Percentiles rank a stretch among this genome's conserved stretches.
Conservation (phyloP, 352 stramenopile species). For the Phytophthora idaei region DNA sequence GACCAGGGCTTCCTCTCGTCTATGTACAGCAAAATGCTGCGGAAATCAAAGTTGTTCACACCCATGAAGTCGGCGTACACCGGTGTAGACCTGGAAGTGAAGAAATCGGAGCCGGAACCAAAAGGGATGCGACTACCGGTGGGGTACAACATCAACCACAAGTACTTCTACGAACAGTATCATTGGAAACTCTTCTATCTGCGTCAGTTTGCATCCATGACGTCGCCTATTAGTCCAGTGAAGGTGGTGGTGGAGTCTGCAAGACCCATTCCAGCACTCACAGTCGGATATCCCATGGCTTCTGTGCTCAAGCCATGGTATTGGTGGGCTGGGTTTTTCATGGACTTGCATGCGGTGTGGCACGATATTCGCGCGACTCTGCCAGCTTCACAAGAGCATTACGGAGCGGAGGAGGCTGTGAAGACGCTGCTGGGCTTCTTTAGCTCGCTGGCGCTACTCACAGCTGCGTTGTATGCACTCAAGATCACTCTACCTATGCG, state of each 20-base stretch:
- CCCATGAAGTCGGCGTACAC: conserved; percentile 40
- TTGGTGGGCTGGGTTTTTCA: conserved; percentile 84
- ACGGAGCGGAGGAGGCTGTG: conserved; percentile 67
- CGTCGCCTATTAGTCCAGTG: conserved; percentile 82
- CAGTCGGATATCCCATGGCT: conserved; percentile 87
- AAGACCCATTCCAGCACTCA: conserved; percentile 75
- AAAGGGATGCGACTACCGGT: conserved; percentile 84
- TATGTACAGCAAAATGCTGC: conserved; percentile 86
- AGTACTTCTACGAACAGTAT: conserved; percentile 91
- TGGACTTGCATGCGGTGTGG: conserved; percentile 85
- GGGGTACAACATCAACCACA: conserved; percentile 93
- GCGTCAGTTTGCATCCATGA: conserved; percentile 87
- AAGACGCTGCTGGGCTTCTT: conserved; percentile 73
- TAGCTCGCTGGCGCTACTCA: conserved; percentile 61
- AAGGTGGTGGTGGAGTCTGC: conserved; percentile 88
- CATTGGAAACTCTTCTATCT: conserved; percentile 90
- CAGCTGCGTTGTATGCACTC: conserved; percentile 59
- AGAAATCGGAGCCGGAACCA: conserved; percentile 48
- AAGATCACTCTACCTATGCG: conserved; percentile 72
- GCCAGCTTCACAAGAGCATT: conserved; percentile 68
- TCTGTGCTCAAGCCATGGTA: conserved; percentile 90
- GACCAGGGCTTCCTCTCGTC: conserved; percentile 89
- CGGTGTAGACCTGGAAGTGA: conserved; percentile 41
- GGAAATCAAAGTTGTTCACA: conserved; percentile 75
- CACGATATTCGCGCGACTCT: conserved; percentile 85